These are phyloP conservation scores for Neurospora cerealis DNA, from an alignment of 495 filamentous ascomycete species.

Conservation along the genomic window DNA sequence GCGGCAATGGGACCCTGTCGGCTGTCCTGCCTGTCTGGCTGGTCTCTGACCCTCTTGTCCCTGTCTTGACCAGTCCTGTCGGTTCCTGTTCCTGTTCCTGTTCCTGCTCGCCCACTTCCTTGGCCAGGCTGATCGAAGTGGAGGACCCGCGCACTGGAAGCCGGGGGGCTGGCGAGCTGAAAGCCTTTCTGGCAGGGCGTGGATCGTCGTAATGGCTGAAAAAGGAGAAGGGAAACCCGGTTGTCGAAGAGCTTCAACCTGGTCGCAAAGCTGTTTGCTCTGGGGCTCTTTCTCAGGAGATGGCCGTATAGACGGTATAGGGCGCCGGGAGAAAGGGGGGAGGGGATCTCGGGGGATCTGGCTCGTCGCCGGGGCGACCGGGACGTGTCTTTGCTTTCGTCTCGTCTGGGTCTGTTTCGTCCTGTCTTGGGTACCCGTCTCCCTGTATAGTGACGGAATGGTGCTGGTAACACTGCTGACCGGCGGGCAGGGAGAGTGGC, in stretches of 20 bases:
- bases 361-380: background rate
- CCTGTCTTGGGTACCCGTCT: background rate
- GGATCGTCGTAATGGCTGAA: background rate
- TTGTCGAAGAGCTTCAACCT: background rate
- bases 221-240: background rate
- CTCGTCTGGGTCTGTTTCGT: background rate
- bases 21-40: background rate
- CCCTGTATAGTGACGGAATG: background rate
- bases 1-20: background rate
- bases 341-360: background rate
- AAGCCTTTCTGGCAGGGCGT: background rate
- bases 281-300: background rate
- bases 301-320: background rate
- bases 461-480: background rate
- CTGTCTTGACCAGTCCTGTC: background rate
- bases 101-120: background rate
- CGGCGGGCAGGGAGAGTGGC: background rate
- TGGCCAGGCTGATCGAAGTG: background rate
- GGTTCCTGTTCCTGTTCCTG: background rate
- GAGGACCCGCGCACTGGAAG: background rate
- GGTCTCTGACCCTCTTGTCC: background rate
- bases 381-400: background rate
- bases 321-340: background rate
- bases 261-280: background rate
- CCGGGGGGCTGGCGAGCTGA: background rate